Percentiles rank a stretch among this genome's conserved stretches.
Evolutionary conservation across 1,284 basidiomycete genomes (phyloP).

Genomic region (Irpex lacteus): DNA sequence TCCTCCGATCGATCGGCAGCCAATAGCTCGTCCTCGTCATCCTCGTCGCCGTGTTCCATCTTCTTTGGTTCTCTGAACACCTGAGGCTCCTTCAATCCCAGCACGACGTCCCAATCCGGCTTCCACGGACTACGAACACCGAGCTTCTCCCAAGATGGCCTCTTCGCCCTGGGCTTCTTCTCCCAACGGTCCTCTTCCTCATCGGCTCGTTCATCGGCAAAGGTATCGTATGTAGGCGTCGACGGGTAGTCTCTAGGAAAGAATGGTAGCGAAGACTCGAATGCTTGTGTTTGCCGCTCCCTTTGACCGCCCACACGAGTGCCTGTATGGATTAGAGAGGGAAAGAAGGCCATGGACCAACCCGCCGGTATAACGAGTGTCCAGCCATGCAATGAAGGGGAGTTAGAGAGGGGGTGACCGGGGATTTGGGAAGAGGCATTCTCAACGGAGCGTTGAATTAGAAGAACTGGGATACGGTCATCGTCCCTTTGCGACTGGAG

Average conservation of each 20-base stretch:
- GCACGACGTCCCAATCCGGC: constrained; percentile 68
- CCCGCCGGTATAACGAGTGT: constrained; percentile 80
- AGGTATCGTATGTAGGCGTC: constrained; percentile 49
- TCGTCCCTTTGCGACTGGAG: constrained; percentile 70
- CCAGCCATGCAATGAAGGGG: constrained; percentile 71
- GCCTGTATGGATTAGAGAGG: constrained; percentile 76
- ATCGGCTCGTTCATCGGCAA: constrained; percentile 43
- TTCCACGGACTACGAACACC: constrained; percentile 71
- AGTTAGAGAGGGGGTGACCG: constrained; percentile 19
- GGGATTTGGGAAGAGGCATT: constrained; percentile 20
- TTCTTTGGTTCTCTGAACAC: constrained; percentile 27
- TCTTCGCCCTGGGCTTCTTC: constrained; percentile 81
- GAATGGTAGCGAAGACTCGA: constrained; percentile 70
- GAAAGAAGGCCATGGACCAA: constrained; percentile 87
- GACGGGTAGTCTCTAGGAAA: constrained; percentile 84
- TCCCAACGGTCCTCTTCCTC: constrained; percentile 68
- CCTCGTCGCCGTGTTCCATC: neutral
- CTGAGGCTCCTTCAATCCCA: constrained; percentile 42
- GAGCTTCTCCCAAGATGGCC: constrained; percentile 67
- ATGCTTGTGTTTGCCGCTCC: constrained; percentile 72
- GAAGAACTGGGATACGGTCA: constrained; percentile 76
- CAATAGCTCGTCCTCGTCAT: neutral
- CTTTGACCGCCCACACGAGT: constrained; percentile 80
- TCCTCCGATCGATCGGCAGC: neutral
- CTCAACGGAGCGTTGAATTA: constrained; percentile 79